Evolutionary conservation across 208 protist genomes (phyloP).

Genomic region (Histomonas meleagridis): DNA sequence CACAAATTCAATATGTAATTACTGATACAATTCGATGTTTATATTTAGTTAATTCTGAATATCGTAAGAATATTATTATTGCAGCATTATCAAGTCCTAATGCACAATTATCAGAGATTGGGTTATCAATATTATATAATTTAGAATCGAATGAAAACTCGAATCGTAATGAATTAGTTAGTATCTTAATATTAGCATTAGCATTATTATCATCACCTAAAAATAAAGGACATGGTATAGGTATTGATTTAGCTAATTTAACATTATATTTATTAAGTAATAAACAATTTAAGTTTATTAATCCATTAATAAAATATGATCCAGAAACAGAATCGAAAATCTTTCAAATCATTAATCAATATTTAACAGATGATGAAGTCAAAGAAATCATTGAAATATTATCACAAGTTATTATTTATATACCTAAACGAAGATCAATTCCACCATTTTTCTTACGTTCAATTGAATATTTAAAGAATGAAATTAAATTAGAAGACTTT

Average conservation of each 20-base stretch:
- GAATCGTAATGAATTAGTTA: not conserved
- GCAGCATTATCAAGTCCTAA: not conserved
- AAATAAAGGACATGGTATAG: not conserved
- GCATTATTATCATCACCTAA: not conserved
- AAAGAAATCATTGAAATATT: not conserved
- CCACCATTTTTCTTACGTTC: not conserved
- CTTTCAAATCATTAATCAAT: not conserved
- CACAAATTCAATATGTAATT: not conserved
- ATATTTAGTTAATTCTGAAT: not conserved
- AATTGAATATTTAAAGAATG: not conserved
- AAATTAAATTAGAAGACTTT: not conserved
- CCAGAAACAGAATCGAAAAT: not conserved
- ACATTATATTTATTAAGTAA: not conserved
- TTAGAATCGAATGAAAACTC: not conserved
- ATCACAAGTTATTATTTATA: not conserved
- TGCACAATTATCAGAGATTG: not conserved
- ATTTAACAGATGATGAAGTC: not conserved
- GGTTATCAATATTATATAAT: not conserved
- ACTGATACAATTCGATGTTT: not conserved
- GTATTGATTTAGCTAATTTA: not conserved
- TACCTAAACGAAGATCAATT: not conserved
- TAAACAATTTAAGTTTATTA: not conserved
- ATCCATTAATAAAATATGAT: not conserved
- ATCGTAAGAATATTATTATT: not conserved
- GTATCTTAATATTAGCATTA: not conserved